A percentile compares a stretch with the other conserved stretches of the same genome.
phyloP scores from a whole-genome alignment of 163 green algal genomes.

The Trebouxia gelatinosa region DNA sequence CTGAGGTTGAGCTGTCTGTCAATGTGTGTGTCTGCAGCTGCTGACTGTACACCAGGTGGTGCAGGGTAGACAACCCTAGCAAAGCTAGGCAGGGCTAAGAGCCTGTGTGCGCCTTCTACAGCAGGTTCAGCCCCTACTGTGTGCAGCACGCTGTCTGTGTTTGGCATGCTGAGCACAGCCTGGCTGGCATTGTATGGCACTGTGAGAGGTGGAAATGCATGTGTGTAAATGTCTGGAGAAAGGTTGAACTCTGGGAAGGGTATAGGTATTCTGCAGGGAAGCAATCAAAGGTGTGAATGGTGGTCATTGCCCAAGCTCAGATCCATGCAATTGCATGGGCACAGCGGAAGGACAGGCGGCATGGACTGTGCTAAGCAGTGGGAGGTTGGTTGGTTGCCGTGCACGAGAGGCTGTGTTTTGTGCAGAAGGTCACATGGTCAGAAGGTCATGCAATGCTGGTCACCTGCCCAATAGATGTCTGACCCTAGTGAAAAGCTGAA shows the following conservation, averaged over 20 bases:
- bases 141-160: neutral
- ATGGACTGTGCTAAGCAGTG: neutral
- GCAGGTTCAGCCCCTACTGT: conserved; percentile 1
- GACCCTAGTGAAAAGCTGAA: neutral
- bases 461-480: conserved; percentile 3
- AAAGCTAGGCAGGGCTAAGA: conserved; percentile 14
- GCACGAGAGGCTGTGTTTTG: neutral
- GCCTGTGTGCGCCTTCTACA: neutral
- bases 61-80: conserved; percentile 15
- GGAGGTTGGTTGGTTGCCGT: neutral
- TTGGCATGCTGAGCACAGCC: neutral
- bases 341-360: neutral
- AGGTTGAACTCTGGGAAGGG: neutral
- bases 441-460: neutral
- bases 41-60: too few relatives aligned
- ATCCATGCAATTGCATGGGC: too few relatives aligned
- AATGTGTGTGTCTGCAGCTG: neutral
- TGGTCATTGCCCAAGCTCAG: too few relatives aligned
- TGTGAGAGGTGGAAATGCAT: neutral
- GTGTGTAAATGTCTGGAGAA: neutral
- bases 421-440: neutral
- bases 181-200: too few relatives aligned
- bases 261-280: conserved; percentile 7
- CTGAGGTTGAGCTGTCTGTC: neutral
- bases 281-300: too few relatives aligned